Percentiles rank a stretch among this genome's conserved stretches.
These are phyloP conservation scores for Sarcodon sp. DNA, from an alignment of 768 basidiomycete species.

Conservation along the genomic window DNA sequence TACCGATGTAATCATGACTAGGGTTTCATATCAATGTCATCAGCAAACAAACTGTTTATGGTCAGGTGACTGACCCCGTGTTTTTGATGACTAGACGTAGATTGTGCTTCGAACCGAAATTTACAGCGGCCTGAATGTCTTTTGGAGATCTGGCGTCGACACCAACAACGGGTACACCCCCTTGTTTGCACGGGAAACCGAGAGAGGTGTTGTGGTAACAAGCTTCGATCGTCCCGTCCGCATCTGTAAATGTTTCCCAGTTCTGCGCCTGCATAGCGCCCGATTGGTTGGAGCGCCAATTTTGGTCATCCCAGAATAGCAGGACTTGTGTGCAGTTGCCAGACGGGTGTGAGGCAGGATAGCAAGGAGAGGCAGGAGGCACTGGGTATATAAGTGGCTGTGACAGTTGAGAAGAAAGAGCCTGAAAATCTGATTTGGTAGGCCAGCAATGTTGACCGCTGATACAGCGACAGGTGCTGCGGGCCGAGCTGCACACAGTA, in stretches of 20 bases:
- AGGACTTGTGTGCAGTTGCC: slow-evolving; percentile 24
- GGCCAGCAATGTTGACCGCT: slow-evolving; percentile 26
- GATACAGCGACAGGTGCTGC: neutral
- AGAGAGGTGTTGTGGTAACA: slow-evolving; percentile 36
- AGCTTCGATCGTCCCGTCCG: slow-evolving; percentile 34
- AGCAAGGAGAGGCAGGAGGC: slow-evolving; percentile 21
- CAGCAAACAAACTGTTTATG: neutral
- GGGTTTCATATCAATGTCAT: neutral
- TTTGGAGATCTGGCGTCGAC: slow-evolving; percentile 24
- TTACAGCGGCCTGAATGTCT: slow-evolving; percentile 27
- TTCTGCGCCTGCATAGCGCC: slow-evolving; percentile 25
- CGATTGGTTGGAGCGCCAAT: slow-evolving; percentile 27
- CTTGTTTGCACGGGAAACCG: slow-evolving; percentile 19
- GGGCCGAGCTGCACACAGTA: too few species aligned
- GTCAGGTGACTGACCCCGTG: slow-evolving; percentile 6
- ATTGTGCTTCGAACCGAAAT: slow-evolving; percentile 23
- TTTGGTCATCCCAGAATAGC: slow-evolving; percentile 16
- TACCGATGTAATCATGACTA: slow-evolving; percentile 26
- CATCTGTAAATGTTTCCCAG: slow-evolving; percentile 20
- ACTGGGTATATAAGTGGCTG: slow-evolving; percentile 29
- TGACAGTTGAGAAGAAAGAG: slow-evolving; percentile 23
- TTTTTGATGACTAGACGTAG: slow-evolving; percentile 22
- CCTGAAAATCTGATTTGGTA: slow-evolving; percentile 16
- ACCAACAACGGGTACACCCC: slow-evolving; percentile 24
- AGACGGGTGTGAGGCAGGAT: slow-evolving; percentile 16